phyloP scores from a whole-genome alignment of 768 basidiomycete species.

The Boletus rubescentipes region DNA sequence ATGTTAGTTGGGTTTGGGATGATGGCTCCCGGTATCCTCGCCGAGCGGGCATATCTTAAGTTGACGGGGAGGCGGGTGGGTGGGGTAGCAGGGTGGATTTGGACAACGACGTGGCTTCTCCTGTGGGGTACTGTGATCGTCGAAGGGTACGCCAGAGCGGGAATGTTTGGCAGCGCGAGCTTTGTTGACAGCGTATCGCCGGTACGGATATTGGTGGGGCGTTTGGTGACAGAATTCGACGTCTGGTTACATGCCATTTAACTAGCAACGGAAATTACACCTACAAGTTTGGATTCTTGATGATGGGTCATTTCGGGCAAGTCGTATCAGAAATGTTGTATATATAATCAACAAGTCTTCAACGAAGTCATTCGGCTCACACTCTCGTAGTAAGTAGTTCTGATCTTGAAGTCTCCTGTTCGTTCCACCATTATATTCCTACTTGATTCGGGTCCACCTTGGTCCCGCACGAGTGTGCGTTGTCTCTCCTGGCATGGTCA shows the following conservation, averaged over 20 bases:
- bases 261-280: no score
- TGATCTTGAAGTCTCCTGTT: no score
- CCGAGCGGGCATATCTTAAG: neutral
- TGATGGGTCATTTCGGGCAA: neutral
- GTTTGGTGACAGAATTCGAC: neutral
- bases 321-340: neutral
- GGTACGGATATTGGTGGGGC: neutral
- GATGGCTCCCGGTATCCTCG: slow-evolving; percentile 1
- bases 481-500: neutral
- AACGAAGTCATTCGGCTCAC: no score
- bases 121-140: neutral
- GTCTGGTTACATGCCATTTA: neutral
- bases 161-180: neutral
- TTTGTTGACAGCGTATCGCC: neutral
- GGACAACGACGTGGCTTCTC: neutral
- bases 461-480: no score
- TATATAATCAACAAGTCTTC: no score
- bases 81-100: neutral
- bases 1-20: slow-evolving; percentile 2
- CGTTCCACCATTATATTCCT: no score
- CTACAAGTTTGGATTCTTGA: no score
- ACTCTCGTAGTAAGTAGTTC: no score
- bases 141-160: neutral
- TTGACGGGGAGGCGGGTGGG: neutral
- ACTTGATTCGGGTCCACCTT: no score